phyloP scores from a whole-genome alignment of 495 filamentous ascomycete species.

The Penicillium coffeae region DNA sequence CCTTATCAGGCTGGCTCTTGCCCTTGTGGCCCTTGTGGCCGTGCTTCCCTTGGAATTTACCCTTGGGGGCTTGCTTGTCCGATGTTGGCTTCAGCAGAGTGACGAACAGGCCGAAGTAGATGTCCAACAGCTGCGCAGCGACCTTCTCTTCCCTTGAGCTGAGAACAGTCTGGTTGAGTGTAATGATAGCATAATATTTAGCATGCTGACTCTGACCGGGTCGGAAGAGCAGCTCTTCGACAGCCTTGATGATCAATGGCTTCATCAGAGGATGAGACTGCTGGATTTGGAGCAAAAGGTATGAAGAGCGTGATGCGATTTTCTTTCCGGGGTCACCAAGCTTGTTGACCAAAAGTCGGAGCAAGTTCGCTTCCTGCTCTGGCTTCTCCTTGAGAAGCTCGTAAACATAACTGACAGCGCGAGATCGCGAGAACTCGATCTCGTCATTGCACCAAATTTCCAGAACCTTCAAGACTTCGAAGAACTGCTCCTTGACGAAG shows the following conservation, averaged over 20 bases:
- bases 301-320: conserved; percentile 87
- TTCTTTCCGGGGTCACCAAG: conserved; percentile 91
- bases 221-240: conserved; percentile 86
- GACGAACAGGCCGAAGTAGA: conserved; percentile 88
- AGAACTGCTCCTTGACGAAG: conserved; percentile 87
- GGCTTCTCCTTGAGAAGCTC: conserved; percentile 92
- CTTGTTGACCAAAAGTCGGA: conserved; percentile 91
- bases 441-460: conserved; percentile 92
- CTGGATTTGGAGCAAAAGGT: conserved; percentile 84
- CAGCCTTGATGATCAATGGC: conserved; percentile 69
- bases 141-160: conserved; percentile 76
- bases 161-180: conserved; percentile 91
- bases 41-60: conserved; percentile 19
- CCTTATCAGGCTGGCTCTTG: conserved; percentile 51
- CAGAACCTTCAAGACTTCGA: conserved; percentile 83
- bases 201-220: conserved; percentile 83
- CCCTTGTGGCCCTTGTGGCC: conserved; percentile 19
- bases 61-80: conserved; percentile 30
- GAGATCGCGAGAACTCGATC: conserved; percentile 81
- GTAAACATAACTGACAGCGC: conserved; percentile 82
- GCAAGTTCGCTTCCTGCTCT: conserved; percentile 92
- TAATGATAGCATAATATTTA: conserved; percentile 94
- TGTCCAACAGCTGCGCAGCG: conserved; percentile 75
- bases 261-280: conserved; percentile 92
- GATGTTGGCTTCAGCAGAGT: conserved; percentile 61